phyloP scores from a whole-genome alignment of 1,139 yeast species.

The Lodderomyces metapsilosis region DNA sequence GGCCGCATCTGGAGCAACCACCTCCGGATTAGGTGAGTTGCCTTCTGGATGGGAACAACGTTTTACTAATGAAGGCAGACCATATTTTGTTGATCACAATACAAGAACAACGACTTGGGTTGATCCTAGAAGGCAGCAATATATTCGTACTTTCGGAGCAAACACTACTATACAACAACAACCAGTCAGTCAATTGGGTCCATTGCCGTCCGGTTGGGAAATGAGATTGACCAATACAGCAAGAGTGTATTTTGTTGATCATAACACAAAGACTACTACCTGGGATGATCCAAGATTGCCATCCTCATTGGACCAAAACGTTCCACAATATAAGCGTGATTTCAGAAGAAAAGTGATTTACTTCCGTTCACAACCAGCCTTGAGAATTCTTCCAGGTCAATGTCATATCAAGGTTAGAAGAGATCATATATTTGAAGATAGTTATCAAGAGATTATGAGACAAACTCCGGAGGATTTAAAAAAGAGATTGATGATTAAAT shows the following conservation, averaged over 20 bases:
- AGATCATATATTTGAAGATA: slow-evolving; percentile 94
- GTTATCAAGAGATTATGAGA: slow-evolving; percentile 97
- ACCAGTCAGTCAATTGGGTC: slow-evolving; percentile 98
- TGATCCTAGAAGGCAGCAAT: slow-evolving; percentile 98
- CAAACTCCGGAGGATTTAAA: slow-evolving; percentile 97
- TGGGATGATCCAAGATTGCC: slow-evolving; percentile 99
- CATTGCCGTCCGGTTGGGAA: slow-evolving; percentile 99
- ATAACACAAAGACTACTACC: slow-evolving; percentile 96
- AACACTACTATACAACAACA: slow-evolving; percentile 92
- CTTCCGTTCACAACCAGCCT: slow-evolving; percentile 97
- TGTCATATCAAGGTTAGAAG: slow-evolving; percentile 97
- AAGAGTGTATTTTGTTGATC: slow-evolving; percentile 97
- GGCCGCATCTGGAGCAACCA: slow-evolving; percentile 89
- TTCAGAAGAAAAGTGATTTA: slow-evolving; percentile 95
- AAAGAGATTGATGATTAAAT: slow-evolving; percentile 95
- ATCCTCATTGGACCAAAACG: slow-evolving; percentile 94
- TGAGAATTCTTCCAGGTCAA: slow-evolving; percentile 96
- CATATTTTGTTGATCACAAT: slow-evolving; percentile 96
- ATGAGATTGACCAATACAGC: slow-evolving; percentile 99
- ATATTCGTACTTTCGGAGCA: slow-evolving; percentile 91
- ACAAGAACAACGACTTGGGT: slow-evolving; percentile 99
- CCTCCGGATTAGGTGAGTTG: slow-evolving; percentile 93
- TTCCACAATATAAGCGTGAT: slow-evolving; percentile 98
- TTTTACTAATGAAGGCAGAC: slow-evolving; percentile 96
- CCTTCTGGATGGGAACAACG: slow-evolving; percentile 99